A percentile compares a stretch with the other conserved stretches of the same genome.
phyloP scores from a whole-genome alignment of 2,329 filamentous ascomycete genomes.

The Monilinia aucupariae region DNA sequence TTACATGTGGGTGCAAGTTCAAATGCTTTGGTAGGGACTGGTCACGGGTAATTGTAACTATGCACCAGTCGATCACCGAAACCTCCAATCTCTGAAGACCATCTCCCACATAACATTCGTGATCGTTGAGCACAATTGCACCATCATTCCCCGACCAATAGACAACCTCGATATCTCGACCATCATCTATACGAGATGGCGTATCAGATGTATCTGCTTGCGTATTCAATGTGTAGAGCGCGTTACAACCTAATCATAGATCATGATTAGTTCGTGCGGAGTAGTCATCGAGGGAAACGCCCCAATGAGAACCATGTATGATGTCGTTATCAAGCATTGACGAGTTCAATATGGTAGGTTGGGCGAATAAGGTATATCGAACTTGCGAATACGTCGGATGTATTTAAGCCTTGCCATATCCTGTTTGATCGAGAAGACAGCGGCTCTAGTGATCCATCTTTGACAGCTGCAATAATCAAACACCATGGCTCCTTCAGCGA shows the following conservation, averaged over 20 bases:
- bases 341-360: constrained; percentile 5
- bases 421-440: neutral
- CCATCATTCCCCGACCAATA: constrained; percentile 15
- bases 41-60: neutral
- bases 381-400: neutral
- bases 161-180: neutral
- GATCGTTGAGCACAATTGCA: constrained; percentile 13
- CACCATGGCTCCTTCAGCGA: constrained; percentile 32
- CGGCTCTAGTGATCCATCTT: neutral
- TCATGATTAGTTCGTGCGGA: neutral
- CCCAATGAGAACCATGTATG: constrained; percentile 12
- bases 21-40: neutral
- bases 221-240: neutral
- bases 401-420: constrained; percentile 6
- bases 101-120: constrained; percentile 4
- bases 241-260: neutral
- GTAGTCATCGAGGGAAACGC: neutral
- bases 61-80: neutral
- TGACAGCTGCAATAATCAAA: too few species aligned
- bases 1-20: neutral
- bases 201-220: constrained; percentile 6
- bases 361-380: neutral
- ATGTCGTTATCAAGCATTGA: constrained; percentile 13
- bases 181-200: neutral
- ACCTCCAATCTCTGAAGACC: neutral